Percentiles rank a stretch among this genome's conserved stretches.
Evolutionary conservation across 2,329 filamentous ascomycete species (phyloP).

Genomic region (Aspergillus terreus): DNA sequence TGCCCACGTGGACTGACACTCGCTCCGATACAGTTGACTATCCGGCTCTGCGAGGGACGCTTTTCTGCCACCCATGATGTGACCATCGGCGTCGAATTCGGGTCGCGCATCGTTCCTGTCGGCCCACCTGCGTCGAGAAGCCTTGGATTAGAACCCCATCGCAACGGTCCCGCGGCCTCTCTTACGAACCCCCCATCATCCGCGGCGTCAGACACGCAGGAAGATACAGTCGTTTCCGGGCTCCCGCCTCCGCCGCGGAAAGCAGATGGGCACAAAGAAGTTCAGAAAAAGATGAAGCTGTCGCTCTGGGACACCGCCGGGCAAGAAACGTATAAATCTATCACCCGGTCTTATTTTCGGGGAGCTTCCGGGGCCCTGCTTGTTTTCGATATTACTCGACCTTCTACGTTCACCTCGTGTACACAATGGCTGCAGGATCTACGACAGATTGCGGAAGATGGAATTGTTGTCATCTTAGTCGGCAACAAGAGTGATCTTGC

Average conservation of each 20-base stretch:
- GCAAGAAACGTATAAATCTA: conserved; percentile 95
- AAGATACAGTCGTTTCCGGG: conserved; percentile 20
- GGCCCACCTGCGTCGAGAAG: conserved; percentile 70
- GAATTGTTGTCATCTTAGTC: conserved; percentile 90
- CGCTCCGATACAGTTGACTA: conserved; percentile 64
- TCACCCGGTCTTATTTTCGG: conserved; percentile 90
- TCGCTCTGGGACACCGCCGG: conserved; percentile 94
- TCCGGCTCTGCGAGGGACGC: conserved; percentile 92
- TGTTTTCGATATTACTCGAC: conserved; percentile 90
- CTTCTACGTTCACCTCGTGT: conserved; percentile 79
- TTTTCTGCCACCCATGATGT: conserved; percentile 95
- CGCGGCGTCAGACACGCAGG: conserved; percentile 9
- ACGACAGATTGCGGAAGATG: conserved; percentile 88
- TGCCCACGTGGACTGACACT: conserved; percentile 8
- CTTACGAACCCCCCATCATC: conserved; percentile 7
- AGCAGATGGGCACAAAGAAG: conserved; percentile 20
- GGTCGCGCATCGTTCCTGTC: conserved; percentile 86
- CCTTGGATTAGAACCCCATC: conserved; percentile 50
- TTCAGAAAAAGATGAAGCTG: conserved; percentile 82
- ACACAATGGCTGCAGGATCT: conserved; percentile 94
- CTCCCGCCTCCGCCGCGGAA: conserved; percentile 36
- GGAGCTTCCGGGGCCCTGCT: conserved; percentile 74
- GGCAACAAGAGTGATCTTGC: conserved; percentile 92
- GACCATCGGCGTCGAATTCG: conserved; percentile 95
- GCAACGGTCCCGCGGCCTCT: conserved; percentile 6